These are phyloP conservation scores for Coemansia sp. DNA, from an alignment of 192 early-diverging fungal species.

Conservation along the genomic window DNA sequence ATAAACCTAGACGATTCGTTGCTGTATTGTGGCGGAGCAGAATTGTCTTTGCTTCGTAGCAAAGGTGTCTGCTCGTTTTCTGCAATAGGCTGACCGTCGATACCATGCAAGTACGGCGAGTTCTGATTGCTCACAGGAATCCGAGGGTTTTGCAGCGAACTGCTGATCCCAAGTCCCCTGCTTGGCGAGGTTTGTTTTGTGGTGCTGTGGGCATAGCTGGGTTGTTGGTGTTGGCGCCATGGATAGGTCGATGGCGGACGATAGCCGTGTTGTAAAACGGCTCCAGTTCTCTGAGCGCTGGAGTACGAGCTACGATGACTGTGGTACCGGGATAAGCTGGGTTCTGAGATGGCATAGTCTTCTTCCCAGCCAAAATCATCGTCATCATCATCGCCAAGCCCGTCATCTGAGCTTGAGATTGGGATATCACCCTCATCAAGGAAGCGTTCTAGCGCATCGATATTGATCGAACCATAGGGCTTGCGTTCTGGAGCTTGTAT, in stretches of 20 bases:
- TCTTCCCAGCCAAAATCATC: slow-evolving; percentile 32
- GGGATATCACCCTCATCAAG: slow-evolving; percentile 48
- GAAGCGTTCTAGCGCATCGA: slow-evolving; percentile 46
- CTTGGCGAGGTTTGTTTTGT: background rate
- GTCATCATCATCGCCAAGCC: slow-evolving; percentile 13
- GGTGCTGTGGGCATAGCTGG: background rate
- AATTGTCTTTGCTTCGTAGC: slow-evolving; percentile 14
- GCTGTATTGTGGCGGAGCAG: slow-evolving; percentile 14
- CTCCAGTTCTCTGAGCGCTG: slow-evolving; percentile 10
- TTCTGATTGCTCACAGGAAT: background rate
- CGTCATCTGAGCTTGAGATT: slow-evolving; percentile 38
- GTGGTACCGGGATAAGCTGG: background rate
- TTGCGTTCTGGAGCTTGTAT: slow-evolving; percentile 20
- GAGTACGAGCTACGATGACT: slow-evolving; percentile 6
- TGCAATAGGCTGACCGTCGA: background rate
- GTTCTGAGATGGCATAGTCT: slow-evolving; percentile 17
- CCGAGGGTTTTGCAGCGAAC: background rate
- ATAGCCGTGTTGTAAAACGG: background rate
- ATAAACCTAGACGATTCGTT: slow-evolving; percentile 13
- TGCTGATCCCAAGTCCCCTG: background rate
- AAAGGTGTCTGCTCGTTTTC: slow-evolving; percentile 34
- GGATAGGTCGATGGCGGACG: background rate
- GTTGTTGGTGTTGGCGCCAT: background rate
- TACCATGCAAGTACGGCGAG: slow-evolving; percentile 19
- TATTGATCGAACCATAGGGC: slow-evolving; percentile 40